phyloP scores from a whole-genome alignment of 495 filamentous ascomycete genomes.

The Aspergillus funiculosus region DNA sequence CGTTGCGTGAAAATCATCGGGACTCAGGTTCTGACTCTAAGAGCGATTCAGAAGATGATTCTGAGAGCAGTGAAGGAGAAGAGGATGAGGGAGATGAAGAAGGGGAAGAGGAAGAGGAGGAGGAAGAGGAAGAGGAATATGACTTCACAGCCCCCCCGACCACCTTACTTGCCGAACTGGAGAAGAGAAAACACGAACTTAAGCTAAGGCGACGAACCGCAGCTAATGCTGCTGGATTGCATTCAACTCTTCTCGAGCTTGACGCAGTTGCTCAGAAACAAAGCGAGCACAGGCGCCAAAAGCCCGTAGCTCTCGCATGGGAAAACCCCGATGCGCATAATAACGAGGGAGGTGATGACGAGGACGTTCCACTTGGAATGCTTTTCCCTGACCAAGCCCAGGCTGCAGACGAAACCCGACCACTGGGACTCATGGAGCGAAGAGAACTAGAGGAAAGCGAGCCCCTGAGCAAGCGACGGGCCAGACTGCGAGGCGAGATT shows the following conservation, averaged over 20 bases:
- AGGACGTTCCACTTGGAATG: conserved; percentile 81
- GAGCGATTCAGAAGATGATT: conserved; percentile 15
- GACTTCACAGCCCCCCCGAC: conserved; percentile 66
- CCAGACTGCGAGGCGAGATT: conserved; percentile 61
- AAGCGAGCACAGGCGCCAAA: conserved; percentile 63
- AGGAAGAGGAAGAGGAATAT: conserved; percentile 33
- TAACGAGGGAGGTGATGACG: conserved; percentile 48
- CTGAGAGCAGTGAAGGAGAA: conserved; percentile 11
- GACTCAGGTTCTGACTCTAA: conserved; percentile 18
- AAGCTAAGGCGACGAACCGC: conserved; percentile 67
- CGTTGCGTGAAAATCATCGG: conserved; percentile 20
- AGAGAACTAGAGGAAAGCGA: conserved; percentile 87
- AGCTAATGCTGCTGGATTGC: conserved; percentile 64
- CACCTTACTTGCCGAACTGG: conserved; percentile 86
- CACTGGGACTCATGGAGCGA: conserved; percentile 78
- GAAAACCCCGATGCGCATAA: conserved; percentile 55
- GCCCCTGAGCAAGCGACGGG: conserved; percentile 72
- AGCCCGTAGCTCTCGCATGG: conserved; percentile 84
- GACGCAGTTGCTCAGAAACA: conserved; percentile 88
- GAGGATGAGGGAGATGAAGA: conserved; percentile 36
- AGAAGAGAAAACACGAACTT: conserved; percentile 79
- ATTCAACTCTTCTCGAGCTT: conserved; percentile 82
- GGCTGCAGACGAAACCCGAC: conserved; percentile 55
- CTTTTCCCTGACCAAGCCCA: conserved; percentile 61
- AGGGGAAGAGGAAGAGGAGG: conserved; percentile 36